These are phyloP conservation scores for Talaromyces proteolyticus DNA, from an alignment of 495 filamentous ascomycete species.

Conservation along the genomic window DNA sequence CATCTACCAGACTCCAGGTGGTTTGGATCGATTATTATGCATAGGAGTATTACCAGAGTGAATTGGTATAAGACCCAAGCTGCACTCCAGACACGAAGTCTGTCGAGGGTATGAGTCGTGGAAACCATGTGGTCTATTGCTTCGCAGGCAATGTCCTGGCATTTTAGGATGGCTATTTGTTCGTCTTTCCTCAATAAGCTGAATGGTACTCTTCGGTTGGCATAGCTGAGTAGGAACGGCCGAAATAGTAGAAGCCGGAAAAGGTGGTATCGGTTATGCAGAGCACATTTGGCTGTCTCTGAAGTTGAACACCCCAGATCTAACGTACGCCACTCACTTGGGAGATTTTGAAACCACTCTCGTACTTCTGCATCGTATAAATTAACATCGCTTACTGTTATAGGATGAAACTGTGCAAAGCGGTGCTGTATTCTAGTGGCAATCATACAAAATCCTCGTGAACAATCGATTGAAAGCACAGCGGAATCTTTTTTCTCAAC, in stretches of 20 bases:
- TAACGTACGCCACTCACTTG: slow-evolving; percentile 60
- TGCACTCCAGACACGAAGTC: slow-evolving; percentile 75
- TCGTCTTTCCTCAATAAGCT: slow-evolving; percentile 56
- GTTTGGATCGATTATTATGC: slow-evolving; percentile 24
- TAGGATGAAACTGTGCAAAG: slow-evolving; percentile 52
- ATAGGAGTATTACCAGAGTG: slow-evolving; percentile 68
- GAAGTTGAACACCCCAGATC: slow-evolving; percentile 66
- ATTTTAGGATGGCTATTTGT: slow-evolving; percentile 60
- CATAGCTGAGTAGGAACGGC: slow-evolving; percentile 65
- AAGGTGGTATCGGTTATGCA: slow-evolving; percentile 80
- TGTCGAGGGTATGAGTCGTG: slow-evolving; percentile 55
- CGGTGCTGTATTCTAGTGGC: slow-evolving; percentile 59
- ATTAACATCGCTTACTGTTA: slow-evolving; percentile 48
- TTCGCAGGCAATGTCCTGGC: slow-evolving; percentile 61
- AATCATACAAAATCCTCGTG: slow-evolving; percentile 68
- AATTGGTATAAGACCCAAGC: slow-evolving; percentile 81
- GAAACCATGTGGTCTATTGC: slow-evolving; percentile 65
- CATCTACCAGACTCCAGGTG: neutral
- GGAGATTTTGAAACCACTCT: slow-evolving; percentile 66
- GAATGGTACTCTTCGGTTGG: slow-evolving; percentile 56
- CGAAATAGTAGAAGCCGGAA: slow-evolving; percentile 73
- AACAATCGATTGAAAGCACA: slow-evolving; percentile 44
- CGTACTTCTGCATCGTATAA: slow-evolving; percentile 61
- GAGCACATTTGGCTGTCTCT: slow-evolving; percentile 63
- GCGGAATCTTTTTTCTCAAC: slow-evolving; percentile 15